Evolutionary conservation across 2,329 filamentous ascomycete genomes (phyloP).

Genomic region (Apiospora aurea): DNA sequence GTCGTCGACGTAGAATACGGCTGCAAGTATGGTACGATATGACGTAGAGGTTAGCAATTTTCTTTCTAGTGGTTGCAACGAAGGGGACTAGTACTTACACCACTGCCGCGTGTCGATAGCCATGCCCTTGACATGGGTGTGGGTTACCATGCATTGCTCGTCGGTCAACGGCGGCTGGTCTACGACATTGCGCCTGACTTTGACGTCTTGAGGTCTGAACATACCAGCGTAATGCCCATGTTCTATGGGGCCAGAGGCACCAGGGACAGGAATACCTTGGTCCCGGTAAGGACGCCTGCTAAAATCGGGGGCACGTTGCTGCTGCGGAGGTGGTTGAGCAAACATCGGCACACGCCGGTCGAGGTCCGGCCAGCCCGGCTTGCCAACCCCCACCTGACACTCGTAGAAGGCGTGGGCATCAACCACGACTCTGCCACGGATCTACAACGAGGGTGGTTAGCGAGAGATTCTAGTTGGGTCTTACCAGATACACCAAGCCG

Average conservation of each 20-base stretch:
- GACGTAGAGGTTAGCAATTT: background rate
- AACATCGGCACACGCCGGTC: too few relatives aligned
- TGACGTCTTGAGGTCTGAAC: background rate
- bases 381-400: background rate
- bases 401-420: conserved; percentile 1
- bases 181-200: background rate
- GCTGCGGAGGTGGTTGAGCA: background rate
- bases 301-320: background rate
- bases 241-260: too few relatives aligned
- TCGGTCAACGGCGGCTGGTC: background rate
- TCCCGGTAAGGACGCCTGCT: too few relatives aligned
- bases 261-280: too few relatives aligned
- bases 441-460: background rate
- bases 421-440: background rate
- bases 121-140: background rate
- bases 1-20: background rate
- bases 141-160: conserved; percentile 1
- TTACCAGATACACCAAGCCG: too few relatives aligned
- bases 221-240: too few relatives aligned
- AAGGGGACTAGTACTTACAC: background rate
- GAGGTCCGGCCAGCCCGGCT: background rate
- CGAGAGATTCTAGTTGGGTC: background rate
- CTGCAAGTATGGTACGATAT: background rate
- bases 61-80: too few relatives aligned
- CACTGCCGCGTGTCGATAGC: background rate